Percentiles rank a stretch among this genome's conserved stretches.
These are phyloP conservation scores for Podospora pseudoanserina DNA, from an alignment of 495 filamentous ascomycete species.

Conservation along the genomic window DNA sequence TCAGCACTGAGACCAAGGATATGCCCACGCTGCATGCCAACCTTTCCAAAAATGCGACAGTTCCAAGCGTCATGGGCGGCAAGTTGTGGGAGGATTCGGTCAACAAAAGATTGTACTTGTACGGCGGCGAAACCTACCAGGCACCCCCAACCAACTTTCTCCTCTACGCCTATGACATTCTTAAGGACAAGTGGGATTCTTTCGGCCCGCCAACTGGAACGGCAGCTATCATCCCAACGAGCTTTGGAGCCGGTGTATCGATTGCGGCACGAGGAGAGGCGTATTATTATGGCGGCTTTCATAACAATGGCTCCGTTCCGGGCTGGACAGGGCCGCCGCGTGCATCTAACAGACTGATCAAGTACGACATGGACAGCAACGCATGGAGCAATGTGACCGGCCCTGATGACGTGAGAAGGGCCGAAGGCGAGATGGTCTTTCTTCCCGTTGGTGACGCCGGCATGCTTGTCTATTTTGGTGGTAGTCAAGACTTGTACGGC, in stretches of 20 bases:
- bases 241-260: conserved; percentile 27
- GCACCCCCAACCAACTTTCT: conserved; percentile 30
- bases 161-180: conserved; percentile 44
- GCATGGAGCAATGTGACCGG: conserved; percentile 20
- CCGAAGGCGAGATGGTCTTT: conserved; percentile 25
- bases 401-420: conserved; percentile 17
- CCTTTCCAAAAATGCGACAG: conserved; percentile 44
- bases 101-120: conserved; percentile 51
- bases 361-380: conserved; percentile 26
- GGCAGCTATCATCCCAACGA: conserved; percentile 17
- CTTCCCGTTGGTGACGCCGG: conserved; percentile 25
- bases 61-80: conserved; percentile 45
- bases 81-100: conserved; percentile 49
- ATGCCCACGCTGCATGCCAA: conserved; percentile 47
- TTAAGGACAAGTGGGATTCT: conserved; percentile 43
- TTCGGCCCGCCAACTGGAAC: conserved; percentile 24
- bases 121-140: conserved; percentile 44
- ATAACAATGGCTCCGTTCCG: conserved; percentile 41
- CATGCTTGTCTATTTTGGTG: conserved; percentile 27
- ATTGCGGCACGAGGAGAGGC: conserved; percentile 27
- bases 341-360: conserved; percentile 20
- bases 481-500: conserved; percentile 12
- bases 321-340: conserved; percentile 34
- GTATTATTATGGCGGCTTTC: conserved; percentile 46
- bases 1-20: conserved; percentile 34